Base-by-base conservation (phyloP, 441 rosid genomes). In the Jatropha podagrica region DNA sequence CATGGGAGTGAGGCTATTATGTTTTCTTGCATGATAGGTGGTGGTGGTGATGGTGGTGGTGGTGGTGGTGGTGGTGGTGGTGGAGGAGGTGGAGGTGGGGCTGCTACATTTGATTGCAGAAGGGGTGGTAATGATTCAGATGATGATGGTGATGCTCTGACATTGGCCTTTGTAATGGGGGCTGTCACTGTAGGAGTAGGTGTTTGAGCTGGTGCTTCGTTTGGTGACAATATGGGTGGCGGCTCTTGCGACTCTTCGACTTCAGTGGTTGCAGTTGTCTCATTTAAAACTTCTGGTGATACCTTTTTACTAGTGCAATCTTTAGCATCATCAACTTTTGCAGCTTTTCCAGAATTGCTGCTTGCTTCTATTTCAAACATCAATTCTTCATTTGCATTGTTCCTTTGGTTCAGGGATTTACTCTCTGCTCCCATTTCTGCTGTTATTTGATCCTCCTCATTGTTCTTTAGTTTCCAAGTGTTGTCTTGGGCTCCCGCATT, bases 401-500 rank as follows among this genome's bases (percentile, higher is more conserved):
- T 63, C 55, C 1, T 65, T 3, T 54, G 80, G 44, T 65, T 71
- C 62, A n/a, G 41, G 69, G 56, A 59, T 58, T 58, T 65, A 54
- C 23, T 20, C 62, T 75, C 67, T n/a, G 27, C 51, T 59, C 74
- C 83, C 59, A 69, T n/a, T n/a, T 68, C 79, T 60, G 49, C 58
- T 56, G 64, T 37, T 48, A 14, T 64, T 40, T 78, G 74, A 18
- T 65, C 78, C 20, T 69, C 71, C 58, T 51, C 80, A 72, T 13
- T 67, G 48, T 72, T 69, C 63, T 12, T 67, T 3, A 65, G 71
- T 60, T 71, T 74, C 75, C 69, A 59, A 27, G 37, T 48, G 49
- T 69, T 76, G 41, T 77, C 83, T 67, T 77, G 85, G 73, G 76
- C 80, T 69, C 78, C 82, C 46, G 74, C 65, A 41, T 85, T 81